These are phyloP conservation scores for Colletotrichum karsti DNA, from an alignment of 2,329 filamentous ascomycete species.

Conservation along the genomic window DNA sequence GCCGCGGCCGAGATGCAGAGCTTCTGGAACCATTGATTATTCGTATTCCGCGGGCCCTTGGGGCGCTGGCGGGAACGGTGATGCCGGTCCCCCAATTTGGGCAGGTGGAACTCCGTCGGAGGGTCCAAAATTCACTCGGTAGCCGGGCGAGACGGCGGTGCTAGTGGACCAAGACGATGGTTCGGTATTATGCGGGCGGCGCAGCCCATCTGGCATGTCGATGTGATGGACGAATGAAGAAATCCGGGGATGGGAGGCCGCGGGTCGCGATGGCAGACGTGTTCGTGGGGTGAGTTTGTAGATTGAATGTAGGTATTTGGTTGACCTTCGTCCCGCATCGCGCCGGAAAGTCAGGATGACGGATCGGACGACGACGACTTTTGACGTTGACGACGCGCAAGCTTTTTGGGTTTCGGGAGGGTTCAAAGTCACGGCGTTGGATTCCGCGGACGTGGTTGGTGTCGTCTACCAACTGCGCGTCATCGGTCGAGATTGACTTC, in stretches of 20 bases:
- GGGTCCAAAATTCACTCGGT: background rate
- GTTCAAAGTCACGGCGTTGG: background rate
- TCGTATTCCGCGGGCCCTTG: constrained; percentile 9
- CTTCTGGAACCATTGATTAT: constrained; percentile 1
- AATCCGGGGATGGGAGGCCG: background rate
- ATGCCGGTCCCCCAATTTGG: constrained; percentile 3
- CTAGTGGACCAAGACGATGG: background rate
- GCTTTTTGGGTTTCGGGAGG: background rate
- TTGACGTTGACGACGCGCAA: background rate
- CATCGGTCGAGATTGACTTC: background rate
- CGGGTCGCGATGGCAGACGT: background rate
- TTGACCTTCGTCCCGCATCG: background rate
- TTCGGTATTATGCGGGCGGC: background rate
- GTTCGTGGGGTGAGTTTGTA: background rate
- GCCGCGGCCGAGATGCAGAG: background rate
- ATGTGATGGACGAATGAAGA: background rate
- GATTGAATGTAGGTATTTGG: background rate
- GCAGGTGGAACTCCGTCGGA: constrained; percentile 9
- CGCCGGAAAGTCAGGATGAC: constrained; percentile 2
- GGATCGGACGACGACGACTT: background rate
- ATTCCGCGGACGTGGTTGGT: background rate
- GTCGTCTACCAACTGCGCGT: background rate
- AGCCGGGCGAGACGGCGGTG: constrained; percentile 1
- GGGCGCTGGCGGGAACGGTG: constrained; percentile 6
- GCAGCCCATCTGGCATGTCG: background rate